Evolutionary conservation across 495 filamentous ascomycete species (phyloP).

Genomic region (Trichocladium antarcticum): DNA sequence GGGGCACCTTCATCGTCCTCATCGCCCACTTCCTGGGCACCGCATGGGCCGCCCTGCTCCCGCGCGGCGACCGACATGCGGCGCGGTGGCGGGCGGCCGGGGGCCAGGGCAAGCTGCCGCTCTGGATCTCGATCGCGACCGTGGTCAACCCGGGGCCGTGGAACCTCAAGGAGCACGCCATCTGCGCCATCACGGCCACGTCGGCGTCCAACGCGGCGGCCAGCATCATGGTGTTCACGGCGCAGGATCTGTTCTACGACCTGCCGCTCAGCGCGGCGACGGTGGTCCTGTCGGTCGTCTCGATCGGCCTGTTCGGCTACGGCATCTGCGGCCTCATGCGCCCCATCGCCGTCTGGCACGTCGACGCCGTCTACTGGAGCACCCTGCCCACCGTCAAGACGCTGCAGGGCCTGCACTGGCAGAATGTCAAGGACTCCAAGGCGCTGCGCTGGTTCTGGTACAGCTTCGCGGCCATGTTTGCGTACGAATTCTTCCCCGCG

Average conservation of each 20-base stretch:
- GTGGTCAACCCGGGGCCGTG: constrained; percentile 33
- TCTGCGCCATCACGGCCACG: constrained; percentile 33
- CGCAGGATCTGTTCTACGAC: constrained; percentile 38
- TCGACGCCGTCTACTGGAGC: constrained; percentile 39
- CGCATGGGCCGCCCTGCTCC: constrained; percentile 32
- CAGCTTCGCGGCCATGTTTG: constrained; percentile 28
- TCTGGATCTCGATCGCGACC: constrained; percentile 19
- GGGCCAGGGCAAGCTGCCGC: constrained; percentile 7
- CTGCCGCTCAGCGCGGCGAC: constrained; percentile 24
- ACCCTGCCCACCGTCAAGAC: constrained; percentile 32
- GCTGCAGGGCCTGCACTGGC: constrained; percentile 34
- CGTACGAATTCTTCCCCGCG: constrained; percentile 45
- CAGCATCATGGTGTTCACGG: constrained; percentile 30
- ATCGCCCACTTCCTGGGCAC: constrained; percentile 30
- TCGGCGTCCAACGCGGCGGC: constrained; percentile 30
- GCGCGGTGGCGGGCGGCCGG: constrained; percentile 12
- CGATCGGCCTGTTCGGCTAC: constrained; percentile 42
- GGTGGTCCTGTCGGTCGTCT: constrained; percentile 34
- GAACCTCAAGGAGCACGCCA: constrained; percentile 38
- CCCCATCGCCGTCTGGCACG: constrained; percentile 42
- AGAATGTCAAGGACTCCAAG: constrained; percentile 26
- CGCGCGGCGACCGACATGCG: constrained; percentile 30
- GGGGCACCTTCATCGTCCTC: constrained; percentile 21
- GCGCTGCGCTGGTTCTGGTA: constrained; percentile 34
- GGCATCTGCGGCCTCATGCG: constrained; percentile 45